Evolutionary conservation across 2,329 filamentous ascomycete species (phyloP).

Genomic region (Diaporthe sp.): DNA sequence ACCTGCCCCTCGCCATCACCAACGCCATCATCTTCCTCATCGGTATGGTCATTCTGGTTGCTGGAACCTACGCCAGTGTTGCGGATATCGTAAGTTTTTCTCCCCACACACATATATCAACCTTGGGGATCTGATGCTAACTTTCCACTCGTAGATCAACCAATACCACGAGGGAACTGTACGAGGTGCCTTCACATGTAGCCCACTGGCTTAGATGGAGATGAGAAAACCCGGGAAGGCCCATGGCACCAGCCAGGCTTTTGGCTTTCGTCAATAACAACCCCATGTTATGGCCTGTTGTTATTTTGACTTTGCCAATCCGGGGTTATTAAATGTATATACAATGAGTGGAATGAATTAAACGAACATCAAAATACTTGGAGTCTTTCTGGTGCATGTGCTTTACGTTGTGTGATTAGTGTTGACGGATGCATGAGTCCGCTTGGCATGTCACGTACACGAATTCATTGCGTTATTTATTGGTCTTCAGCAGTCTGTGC

Average conservation of each 20-base stretch:
- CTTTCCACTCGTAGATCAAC: slow-evolving; percentile 25
- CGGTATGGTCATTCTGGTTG: slow-evolving; percentile 46
- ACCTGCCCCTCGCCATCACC: slow-evolving; percentile 41
- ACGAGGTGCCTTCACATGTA: slow-evolving; percentile 40
- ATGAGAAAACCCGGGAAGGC: background rate
- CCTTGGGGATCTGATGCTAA: slow-evolving; percentile 9
- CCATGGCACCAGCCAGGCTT: background rate
- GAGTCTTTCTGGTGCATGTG: background rate
- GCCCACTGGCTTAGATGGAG: slow-evolving; percentile 14
- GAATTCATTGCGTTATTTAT: too few species aligned
- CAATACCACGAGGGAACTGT: slow-evolving; percentile 39
- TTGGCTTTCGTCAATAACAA: background rate
- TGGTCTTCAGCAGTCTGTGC: too few species aligned
- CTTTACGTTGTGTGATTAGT: background rate
- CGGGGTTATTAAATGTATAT: slow-evolving; percentile 22
- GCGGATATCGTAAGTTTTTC: slow-evolving; percentile 47
- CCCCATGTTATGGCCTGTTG: slow-evolving; percentile 1
- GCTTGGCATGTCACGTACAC: too few species aligned
- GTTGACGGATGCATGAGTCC: too few species aligned
- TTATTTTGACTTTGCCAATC: background rate
- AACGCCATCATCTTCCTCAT: slow-evolving; percentile 46
- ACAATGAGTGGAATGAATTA: slow-evolving; percentile 27
- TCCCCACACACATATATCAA: too few species aligned
- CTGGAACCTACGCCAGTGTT: slow-evolving; percentile 48
- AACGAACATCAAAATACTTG: slow-evolving; percentile 26